Evolutionary conservation across 2,329 filamentous ascomycete species (phyloP).

Genomic region (Fusarium praegraminearum): DNA sequence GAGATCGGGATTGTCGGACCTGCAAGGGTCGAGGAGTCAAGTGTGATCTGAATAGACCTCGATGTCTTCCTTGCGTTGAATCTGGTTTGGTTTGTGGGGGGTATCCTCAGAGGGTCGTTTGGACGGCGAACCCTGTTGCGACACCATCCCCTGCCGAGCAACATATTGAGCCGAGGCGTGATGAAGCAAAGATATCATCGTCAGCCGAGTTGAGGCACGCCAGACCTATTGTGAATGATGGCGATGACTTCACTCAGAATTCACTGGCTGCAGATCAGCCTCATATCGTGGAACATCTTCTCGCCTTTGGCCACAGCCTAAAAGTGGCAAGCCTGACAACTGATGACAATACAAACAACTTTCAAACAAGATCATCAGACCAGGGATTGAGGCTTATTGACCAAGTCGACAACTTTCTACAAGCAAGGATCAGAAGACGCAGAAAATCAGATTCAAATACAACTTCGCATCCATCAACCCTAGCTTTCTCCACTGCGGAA

Average conservation of each 20-base stretch:
- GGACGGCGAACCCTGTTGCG: constrained; percentile 37
- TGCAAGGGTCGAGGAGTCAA: constrained; percentile 46
- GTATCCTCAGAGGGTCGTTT: constrained; percentile 51
- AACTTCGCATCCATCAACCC: background rate
- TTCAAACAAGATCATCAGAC: constrained; percentile 4
- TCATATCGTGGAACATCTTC: constrained; percentile 31
- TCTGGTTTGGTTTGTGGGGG: constrained; percentile 49
- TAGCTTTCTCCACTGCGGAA: background rate
- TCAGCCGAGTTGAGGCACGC: background rate
- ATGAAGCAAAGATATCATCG: background rate
- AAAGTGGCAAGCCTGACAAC: constrained; percentile 24
- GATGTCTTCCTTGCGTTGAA: constrained; percentile 46
- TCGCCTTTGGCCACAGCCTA: constrained; percentile 45
- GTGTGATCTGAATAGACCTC: constrained; percentile 48
- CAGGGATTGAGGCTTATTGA: constrained; percentile 43
- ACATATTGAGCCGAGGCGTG: background rate
- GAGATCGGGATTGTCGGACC: constrained; percentile 47
- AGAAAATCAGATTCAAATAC: background rate
- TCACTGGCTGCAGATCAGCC: constrained; percentile 7
- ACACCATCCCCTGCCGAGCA: no score
- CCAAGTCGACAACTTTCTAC: constrained; percentile 45
- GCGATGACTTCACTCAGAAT: background rate
- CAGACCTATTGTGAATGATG: background rate
- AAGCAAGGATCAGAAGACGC: constrained; percentile 41
- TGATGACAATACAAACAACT: background rate